These are phyloP conservation scores for Lentinula aciculospora DNA, from an alignment of 768 basidiomycete genomes.

Conservation along the genomic window DNA sequence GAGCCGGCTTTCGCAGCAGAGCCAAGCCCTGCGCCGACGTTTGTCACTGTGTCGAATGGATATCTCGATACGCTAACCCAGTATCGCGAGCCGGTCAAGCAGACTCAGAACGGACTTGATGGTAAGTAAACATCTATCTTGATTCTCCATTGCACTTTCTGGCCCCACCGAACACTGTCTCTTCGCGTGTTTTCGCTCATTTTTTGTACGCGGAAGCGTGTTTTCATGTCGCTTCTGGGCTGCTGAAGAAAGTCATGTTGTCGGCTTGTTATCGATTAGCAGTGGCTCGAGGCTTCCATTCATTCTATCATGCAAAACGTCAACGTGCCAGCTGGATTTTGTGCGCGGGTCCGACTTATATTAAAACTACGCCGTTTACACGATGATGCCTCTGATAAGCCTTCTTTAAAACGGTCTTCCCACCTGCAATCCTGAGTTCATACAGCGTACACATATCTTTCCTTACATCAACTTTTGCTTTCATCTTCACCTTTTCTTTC, in stretches of 20 bases:
- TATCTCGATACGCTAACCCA: slow-evolving; percentile 68
- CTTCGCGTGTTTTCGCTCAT: background rate
- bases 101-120: slow-evolving; percentile 12
- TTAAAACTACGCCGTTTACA: background rate
- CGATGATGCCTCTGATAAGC: slow-evolving; percentile 1
- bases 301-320: background rate
- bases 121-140: background rate
- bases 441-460: background rate
- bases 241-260: background rate
- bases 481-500: background rate
- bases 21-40: slow-evolving; percentile 44
- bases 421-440: background rate
- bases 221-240: slow-evolving; percentile 19
- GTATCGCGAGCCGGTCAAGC: slow-evolving; percentile 43
- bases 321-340: background rate
- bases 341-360: background rate
- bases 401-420: background rate
- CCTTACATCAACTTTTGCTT: background rate
- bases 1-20: slow-evolving; percentile 56
- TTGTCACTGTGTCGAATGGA: slow-evolving; percentile 46
- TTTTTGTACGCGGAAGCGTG: slow-evolving; percentile 3
- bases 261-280: slow-evolving; percentile 1
- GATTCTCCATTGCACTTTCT: background rate
- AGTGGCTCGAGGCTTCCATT: too few species aligned
- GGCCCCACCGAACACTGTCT: background rate